phyloP scores from a whole-genome alignment of 164 flowering plant species.

The Amborella trichopoda region DNA sequence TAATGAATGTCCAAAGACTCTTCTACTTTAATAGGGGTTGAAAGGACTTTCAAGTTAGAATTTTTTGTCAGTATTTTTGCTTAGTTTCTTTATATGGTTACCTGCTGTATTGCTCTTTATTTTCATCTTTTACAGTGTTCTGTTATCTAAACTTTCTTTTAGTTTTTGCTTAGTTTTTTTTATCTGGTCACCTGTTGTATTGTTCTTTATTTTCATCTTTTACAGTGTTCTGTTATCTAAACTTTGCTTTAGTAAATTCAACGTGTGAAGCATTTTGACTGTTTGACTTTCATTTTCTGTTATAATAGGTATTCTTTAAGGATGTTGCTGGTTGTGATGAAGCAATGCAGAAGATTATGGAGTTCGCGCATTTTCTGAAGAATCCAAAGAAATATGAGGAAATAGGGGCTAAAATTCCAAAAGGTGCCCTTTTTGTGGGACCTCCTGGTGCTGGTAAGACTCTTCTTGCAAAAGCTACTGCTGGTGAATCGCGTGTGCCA shows the following conservation, averaged over 20 bases:
- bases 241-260: too few relatives aligned
- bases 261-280: neutral
- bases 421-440: constrained; percentile 88
- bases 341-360: constrained; percentile 95
- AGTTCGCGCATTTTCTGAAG: constrained; percentile 85
- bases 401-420: constrained; percentile 85
- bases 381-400: constrained; percentile 88
- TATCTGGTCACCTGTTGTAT: too few relatives aligned
- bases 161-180: too few relatives aligned
- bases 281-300: neutral
- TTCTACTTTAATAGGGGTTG: too few relatives aligned
- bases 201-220: too few relatives aligned
- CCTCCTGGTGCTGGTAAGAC: constrained; percentile 97
- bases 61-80: neutral
- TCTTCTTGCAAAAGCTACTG: constrained; percentile 90
- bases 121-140: neutral
- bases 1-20: too few relatives aligned
- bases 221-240: too few relatives aligned
- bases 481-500: constrained; percentile 87
- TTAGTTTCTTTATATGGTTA: neutral
- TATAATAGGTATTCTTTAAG: constrained; percentile 57
- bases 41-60: too few relatives aligned
- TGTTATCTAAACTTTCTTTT: too few relatives aligned
- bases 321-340: constrained; percentile 98
- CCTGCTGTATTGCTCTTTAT: neutral